Conservation (phyloP, 768 basidiomycete genomes). For the Amanita pseudoporphyria region DNA sequence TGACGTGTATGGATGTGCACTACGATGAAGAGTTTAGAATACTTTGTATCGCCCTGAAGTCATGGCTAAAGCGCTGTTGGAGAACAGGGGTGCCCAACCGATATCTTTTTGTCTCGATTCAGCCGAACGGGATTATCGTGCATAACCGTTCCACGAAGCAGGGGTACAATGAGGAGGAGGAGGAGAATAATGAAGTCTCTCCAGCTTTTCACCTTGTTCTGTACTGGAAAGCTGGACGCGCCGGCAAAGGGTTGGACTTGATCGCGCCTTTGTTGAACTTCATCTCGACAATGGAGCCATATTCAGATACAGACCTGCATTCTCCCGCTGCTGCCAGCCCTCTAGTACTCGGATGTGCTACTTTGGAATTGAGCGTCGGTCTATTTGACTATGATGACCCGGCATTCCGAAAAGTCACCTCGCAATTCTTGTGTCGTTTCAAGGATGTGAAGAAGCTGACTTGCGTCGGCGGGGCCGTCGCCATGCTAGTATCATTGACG, state of each 20-base stretch:
- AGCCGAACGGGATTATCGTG: constrained; percentile 1
- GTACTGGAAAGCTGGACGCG: neutral
- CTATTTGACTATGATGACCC: neutral
- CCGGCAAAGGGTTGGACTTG: neutral
- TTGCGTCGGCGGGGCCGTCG: neutral
- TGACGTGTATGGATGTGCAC: neutral
- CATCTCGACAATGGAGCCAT: neutral
- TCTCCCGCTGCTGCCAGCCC: neutral
- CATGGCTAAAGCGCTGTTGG: neutral
- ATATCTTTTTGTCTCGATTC: neutral
- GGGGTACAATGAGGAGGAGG: neutral
- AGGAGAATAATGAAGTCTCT: neutral
- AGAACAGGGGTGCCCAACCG: neutral
- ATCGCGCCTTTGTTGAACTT: neutral
- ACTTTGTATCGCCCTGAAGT: neutral
- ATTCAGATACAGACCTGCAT: neutral
- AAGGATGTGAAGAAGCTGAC: neutral
- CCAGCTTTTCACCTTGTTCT: neutral
- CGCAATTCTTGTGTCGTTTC: neutral
- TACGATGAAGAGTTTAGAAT: neutral
- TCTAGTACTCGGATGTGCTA: neutral
- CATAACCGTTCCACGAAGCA: neutral
- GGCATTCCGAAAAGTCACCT: neutral
- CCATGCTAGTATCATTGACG: neutral
- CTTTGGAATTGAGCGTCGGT: constrained; percentile 1